Evolutionary conservation across 768 basidiomycete genomes (phyloP).

Genomic region (Chiua virens): DNA sequence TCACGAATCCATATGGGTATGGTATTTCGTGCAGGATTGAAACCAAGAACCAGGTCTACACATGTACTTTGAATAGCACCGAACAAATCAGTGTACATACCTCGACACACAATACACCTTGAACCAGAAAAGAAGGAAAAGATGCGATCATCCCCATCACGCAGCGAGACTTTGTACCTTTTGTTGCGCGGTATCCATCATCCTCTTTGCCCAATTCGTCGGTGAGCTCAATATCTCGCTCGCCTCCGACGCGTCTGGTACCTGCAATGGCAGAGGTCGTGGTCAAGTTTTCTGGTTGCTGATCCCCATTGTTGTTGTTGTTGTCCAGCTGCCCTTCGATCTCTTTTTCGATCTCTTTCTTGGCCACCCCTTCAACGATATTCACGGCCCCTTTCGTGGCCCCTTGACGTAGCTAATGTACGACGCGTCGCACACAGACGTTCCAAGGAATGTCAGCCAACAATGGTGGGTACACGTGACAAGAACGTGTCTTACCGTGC

Average conservation of each 20-base stretch:
- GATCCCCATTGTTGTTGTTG: neutral
- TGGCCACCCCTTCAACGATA: conserved; percentile 10
- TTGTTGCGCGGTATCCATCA: conserved; percentile 12
- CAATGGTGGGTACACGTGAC: no score
- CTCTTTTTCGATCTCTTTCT: conserved; percentile 9
- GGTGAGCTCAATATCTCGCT: conserved; percentile 1
- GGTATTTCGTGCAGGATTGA: no score
- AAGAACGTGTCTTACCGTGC: neutral
- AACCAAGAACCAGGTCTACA: no score
- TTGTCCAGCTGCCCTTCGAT: neutral
- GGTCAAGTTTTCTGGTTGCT: neutral
- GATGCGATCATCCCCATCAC: no score
- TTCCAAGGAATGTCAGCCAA: neutral
- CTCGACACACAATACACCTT: no score
- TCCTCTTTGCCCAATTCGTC: conserved; percentile 18
- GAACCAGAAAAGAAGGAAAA: no score
- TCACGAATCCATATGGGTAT: no score
- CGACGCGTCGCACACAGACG: no score
- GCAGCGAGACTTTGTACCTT: conserved; percentile 7
- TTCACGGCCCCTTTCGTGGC: conserved; percentile 4
- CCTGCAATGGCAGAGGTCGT: neutral
- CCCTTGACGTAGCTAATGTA: no score
- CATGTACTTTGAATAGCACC: no score
- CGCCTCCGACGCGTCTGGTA: neutral
- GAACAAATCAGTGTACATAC: no score